A percentile compares a stretch with the other conserved stretches of the same genome.
These are phyloP conservation scores for Delonix regia DNA, from an alignment of 306 rosid species.

Conservation along the genomic window DNA sequence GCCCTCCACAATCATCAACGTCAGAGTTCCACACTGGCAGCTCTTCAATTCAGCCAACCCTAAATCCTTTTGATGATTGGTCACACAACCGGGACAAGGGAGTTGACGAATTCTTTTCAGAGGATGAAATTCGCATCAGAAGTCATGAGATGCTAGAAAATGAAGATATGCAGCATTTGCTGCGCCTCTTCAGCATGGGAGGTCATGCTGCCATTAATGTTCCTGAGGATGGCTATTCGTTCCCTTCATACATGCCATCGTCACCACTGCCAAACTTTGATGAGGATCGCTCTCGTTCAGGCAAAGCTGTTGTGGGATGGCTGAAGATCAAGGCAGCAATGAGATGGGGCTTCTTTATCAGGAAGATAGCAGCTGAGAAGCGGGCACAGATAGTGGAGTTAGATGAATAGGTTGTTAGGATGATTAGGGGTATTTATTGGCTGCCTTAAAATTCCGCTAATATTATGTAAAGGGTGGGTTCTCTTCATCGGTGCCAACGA, in stretches of 20 bases:
- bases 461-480: slow-evolving; percentile 47
- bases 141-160: slow-evolving; percentile 96
- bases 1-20: slow-evolving; percentile 83
- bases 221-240: slow-evolving; percentile 66
- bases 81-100: slow-evolving; percentile 77
- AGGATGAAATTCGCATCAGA: slow-evolving; percentile 93
- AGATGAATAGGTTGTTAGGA: slow-evolving; percentile 66
- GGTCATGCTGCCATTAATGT: slow-evolving; percentile 61
- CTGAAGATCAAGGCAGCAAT: slow-evolving; percentile 98
- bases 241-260: slow-evolving; percentile 58
- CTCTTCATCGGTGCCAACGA: slow-evolving; percentile 42
- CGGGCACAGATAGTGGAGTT: slow-evolving; percentile 96
- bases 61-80: slow-evolving; percentile 90
- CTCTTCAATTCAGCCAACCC: slow-evolving; percentile 59
- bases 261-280: slow-evolving; percentile 81
- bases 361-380: slow-evolving; percentile 96
- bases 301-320: slow-evolving; percentile 99
- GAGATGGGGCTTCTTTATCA: slow-evolving; percentile 98
- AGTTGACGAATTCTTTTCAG: slow-evolving; percentile 84
- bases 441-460: slow-evolving; percentile 37
- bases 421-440: no score
- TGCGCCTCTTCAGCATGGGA: slow-evolving; percentile 89
- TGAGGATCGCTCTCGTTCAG: slow-evolving; percentile 84
- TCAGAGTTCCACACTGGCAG: slow-evolving; percentile 62
- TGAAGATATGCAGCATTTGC: slow-evolving; percentile 98